Conservation (phyloP, 164 flowering plant species). For the Cinnamomum chago region DNA sequence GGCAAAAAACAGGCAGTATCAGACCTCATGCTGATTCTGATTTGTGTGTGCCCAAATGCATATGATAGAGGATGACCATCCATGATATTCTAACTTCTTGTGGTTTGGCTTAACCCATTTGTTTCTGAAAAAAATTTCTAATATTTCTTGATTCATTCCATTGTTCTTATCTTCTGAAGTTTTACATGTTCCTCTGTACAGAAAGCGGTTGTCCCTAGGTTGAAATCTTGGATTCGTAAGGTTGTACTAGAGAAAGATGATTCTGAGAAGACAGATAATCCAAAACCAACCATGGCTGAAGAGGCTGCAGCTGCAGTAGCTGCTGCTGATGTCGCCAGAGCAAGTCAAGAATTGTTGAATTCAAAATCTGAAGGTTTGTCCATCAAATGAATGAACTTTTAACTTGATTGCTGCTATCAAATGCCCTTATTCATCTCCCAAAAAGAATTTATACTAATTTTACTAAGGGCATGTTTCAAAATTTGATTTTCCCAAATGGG, state of each 20-base stretch:
- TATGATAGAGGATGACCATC: not conserved
- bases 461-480: too few species aligned
- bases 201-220: slow-evolving; percentile 71
- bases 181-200: slow-evolving; percentile 24
- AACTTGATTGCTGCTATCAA: not conserved
- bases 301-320: slow-evolving; percentile 90
- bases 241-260: slow-evolving; percentile 62
- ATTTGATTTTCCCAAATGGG: too few species aligned
- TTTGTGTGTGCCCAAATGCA: not conserved
- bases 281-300: slow-evolving; percentile 65
- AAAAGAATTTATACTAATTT: too few species aligned
- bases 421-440: not conserved
- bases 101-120: not conserved
- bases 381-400: not conserved
- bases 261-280: slow-evolving; percentile 26
- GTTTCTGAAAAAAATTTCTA: not conserved
- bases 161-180: not conserved
- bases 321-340: slow-evolving; percentile 84
- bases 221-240: slow-evolving; percentile 92
- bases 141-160: not conserved
- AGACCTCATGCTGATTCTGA: not conserved
- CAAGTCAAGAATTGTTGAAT: slow-evolving; percentile 76
- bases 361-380: slow-evolving; percentile 66
- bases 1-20: not conserved
- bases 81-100: not conserved